phyloP scores from a whole-genome alignment of 2,329 filamentous ascomycete genomes.

The Curvularia eragrostidis region DNA sequence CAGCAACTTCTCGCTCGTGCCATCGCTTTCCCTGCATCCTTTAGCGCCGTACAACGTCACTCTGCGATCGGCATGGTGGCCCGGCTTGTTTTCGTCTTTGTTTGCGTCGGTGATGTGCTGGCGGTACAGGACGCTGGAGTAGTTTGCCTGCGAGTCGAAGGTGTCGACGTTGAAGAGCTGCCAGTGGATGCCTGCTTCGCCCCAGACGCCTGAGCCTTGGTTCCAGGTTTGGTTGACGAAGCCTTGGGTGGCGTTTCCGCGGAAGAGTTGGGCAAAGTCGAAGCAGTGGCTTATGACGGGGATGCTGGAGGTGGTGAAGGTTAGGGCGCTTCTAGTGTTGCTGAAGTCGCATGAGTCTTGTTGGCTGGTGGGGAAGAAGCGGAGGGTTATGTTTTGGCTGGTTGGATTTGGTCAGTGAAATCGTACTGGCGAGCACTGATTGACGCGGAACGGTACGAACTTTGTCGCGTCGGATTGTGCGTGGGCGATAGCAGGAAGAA shows the following conservation, averaged over 20 bases:
- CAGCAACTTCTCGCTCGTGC: background rate
- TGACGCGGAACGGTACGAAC: background rate
- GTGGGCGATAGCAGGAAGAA: background rate
- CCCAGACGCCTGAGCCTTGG: background rate
- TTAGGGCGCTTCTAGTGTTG: background rate
- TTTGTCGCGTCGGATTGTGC: background rate
- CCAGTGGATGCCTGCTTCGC: constrained; percentile 4
- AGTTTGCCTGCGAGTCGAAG: constrained; percentile 1
- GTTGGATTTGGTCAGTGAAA: background rate
- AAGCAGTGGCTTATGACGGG: background rate
- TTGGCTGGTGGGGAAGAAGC: background rate
- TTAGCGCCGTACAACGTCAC: background rate
- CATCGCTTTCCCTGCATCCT: background rate
- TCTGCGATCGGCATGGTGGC: background rate
- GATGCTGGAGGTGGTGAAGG: constrained; percentile 2
- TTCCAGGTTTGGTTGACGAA: constrained; percentile 3
- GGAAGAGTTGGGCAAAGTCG: background rate
- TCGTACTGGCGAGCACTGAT: background rate
- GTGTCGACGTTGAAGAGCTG: background rate
- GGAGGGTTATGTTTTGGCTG: constrained; percentile 4
- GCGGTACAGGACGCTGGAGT: constrained; percentile 3
- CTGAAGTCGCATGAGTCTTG: background rate
- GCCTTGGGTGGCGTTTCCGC: constrained; percentile 1
- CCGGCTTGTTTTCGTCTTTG: background rate
- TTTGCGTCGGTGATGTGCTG: background rate